Conservation (phyloP, 257 asterid species). For the Solanum lignicaule region DNA sequence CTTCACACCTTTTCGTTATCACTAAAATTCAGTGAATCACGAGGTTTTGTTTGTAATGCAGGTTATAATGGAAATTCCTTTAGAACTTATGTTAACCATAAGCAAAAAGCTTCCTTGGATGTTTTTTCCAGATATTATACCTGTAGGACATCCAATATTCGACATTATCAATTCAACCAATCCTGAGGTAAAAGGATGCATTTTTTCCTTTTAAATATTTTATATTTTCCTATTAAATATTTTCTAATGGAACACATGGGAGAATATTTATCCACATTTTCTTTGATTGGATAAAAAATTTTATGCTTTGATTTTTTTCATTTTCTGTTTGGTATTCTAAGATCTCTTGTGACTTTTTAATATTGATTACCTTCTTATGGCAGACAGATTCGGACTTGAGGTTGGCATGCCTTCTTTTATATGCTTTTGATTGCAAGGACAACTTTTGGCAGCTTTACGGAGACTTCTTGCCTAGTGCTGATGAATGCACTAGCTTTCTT, state of each 20-base stretch:
- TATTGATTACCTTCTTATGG: conserved; percentile 12
- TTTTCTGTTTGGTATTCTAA: neutral
- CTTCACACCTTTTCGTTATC: neutral
- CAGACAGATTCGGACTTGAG: conserved; percentile 99
- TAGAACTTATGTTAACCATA: conserved; percentile 91
- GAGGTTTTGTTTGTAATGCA: conserved; percentile 15
- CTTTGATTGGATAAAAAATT: neutral
- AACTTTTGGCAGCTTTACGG: conserved; percentile 96
- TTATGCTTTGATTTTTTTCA: neutral
- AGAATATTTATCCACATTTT: neutral
- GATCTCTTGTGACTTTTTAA: conserved; percentile 5
- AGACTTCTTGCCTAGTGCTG: conserved; percentile 82
- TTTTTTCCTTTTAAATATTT: neutral
- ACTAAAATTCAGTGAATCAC: neutral
- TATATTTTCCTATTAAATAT: neutral
- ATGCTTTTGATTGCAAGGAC: conserved; percentile 87
- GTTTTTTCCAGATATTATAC: conserved; percentile 94
- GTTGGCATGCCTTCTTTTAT: conserved; percentile 81
- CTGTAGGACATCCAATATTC: conserved; percentile 91
- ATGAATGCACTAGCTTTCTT: conserved; percentile 89
- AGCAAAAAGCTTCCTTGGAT: conserved; percentile 96
- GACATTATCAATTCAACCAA: conserved; percentile 90
- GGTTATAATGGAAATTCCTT: conserved; percentile 96
- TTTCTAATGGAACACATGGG: neutral
- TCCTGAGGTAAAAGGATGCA: conserved; percentile 59